Evolutionary conservation across 495 filamentous ascomycete species (phyloP).

Genomic region (Extremus antarcticus): DNA sequence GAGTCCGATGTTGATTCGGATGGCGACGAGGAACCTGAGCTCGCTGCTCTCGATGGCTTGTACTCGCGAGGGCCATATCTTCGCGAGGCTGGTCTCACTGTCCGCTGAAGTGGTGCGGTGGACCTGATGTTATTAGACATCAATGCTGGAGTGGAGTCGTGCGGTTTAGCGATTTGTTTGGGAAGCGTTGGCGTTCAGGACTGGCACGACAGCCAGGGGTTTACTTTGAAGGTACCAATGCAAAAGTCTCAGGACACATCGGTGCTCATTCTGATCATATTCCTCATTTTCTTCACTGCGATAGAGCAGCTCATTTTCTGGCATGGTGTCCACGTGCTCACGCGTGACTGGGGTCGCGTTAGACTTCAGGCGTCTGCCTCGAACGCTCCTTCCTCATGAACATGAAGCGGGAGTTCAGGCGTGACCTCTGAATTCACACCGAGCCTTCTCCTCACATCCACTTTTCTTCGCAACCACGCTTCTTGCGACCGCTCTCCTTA

Average conservation of each 20-base stretch:
- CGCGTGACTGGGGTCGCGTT: conserved; percentile 14
- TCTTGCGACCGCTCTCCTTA: too few species aligned
- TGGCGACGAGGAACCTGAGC: conserved; percentile 20
- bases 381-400: not conserved
- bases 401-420: too few species aligned
- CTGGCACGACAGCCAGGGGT: too few species aligned
- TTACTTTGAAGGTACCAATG: too few species aligned
- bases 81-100: conserved; percentile 5
- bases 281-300: not conserved
- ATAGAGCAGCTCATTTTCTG: too few species aligned
- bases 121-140: too few species aligned
- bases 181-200: not conserved
- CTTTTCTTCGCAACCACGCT: too few species aligned
- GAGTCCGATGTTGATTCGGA: conserved; percentile 22
- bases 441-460: not conserved
- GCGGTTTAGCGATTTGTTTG: conserved; percentile 22
- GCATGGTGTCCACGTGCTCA: conserved; percentile 4
- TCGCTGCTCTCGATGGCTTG: conserved; percentile 16
- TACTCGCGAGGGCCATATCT: conserved; percentile 1
- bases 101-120: conserved; percentile 4
- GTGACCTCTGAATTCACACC: not conserved
- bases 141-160: not conserved
- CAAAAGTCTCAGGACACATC: too few species aligned
- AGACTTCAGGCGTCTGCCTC: conserved; percentile 1
- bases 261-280: too few species aligned